Percentiles rank a stretch among this genome's conserved stretches.
These are phyloP conservation scores for Silybum marianum DNA, from an alignment of 129 eudicot species.

Conservation along the genomic window DNA sequence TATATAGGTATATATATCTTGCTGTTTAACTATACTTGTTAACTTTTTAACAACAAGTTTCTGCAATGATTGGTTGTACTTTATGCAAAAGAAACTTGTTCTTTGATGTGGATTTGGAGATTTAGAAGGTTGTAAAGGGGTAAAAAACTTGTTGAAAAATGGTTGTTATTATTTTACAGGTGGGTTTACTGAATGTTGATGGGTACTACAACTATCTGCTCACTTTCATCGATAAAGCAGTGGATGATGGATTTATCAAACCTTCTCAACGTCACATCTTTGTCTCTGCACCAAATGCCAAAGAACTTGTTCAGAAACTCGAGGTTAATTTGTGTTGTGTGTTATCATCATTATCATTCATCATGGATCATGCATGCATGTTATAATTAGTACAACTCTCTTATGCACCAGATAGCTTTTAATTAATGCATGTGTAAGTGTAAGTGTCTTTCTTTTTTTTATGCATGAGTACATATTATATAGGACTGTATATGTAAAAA, in stretches of 20 bases:
- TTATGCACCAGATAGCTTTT: neutral
- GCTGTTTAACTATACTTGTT: no score
- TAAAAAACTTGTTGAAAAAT: neutral
- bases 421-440: no score
- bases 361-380: slow-evolving; percentile 21
- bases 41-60: no score
- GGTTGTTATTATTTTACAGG: slow-evolving; percentile 38
- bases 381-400: neutral
- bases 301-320: slow-evolving; percentile 79
- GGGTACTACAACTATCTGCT: slow-evolving; percentile 74
- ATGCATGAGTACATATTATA: no score
- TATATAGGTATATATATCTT: no score
- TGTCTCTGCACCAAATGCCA: slow-evolving; percentile 82
- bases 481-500: no score
- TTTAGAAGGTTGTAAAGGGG: neutral
- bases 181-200: slow-evolving; percentile 81
- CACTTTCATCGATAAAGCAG: slow-evolving; percentile 86
- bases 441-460: no score
- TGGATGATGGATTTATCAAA: slow-evolving; percentile 87
- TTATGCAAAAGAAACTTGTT: neutral
- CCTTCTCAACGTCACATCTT: slow-evolving; percentile 85
- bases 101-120: neutral
- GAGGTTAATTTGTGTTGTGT: slow-evolving; percentile 47
- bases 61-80: slow-evolving; percentile 6
- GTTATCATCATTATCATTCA: neutral